These are phyloP conservation scores for Thymus quinquecostatus DNA, from an alignment of 257 asterid species.

Conservation along the genomic window DNA sequence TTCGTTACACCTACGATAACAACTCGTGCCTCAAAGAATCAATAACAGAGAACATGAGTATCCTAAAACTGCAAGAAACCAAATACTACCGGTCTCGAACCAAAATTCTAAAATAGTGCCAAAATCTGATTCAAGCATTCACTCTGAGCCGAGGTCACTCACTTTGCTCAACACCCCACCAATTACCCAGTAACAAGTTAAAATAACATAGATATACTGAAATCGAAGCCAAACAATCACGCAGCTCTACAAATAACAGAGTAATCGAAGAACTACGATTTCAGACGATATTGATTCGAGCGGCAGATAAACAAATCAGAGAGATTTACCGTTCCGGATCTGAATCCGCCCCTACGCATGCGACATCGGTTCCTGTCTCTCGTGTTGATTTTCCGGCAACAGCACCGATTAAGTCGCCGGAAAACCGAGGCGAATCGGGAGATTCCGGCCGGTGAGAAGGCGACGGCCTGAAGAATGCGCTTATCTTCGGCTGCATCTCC, in stretches of 20 bases:
- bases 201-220: background rate
- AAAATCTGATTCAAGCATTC: background rate
- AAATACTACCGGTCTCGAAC: background rate
- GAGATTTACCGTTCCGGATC: slow-evolving; percentile 37
- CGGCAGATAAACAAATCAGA: too few species aligned
- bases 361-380: slow-evolving; percentile 46
- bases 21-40: background rate
- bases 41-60: background rate
- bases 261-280: background rate
- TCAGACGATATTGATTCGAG: background rate
- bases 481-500: slow-evolving; percentile 65
- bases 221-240: background rate
- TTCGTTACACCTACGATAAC: background rate
- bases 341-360: slow-evolving; percentile 40
- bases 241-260: background rate
- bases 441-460: slow-evolving; percentile 33
- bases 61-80: background rate
- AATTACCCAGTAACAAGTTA: background rate
- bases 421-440: slow-evolving; percentile 29
- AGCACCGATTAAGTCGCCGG: slow-evolving; percentile 20
- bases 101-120: background rate
- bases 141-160: background rate
- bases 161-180: background rate
- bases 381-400: slow-evolving; percentile 12
- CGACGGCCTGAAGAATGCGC: slow-evolving; percentile 55